phyloP scores from a whole-genome alignment of 148 eudicot species.

The Rhododendron griersonianum region DNA sequence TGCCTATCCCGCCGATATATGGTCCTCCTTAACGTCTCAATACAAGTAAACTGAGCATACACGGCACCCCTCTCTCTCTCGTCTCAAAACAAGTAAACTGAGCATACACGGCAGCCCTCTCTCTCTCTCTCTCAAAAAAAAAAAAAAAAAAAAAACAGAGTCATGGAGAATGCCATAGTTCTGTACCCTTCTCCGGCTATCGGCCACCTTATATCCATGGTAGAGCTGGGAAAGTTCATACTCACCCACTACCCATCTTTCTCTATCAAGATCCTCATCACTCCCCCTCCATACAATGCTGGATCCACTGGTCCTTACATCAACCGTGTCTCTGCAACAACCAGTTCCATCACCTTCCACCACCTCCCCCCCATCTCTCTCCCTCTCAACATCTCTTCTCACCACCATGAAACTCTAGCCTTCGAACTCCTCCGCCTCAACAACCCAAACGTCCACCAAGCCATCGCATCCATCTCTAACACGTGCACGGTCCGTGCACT shows the following conservation, averaged over 20 bases:
- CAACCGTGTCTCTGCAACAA: constrained; percentile 27
- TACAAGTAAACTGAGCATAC: neutral
- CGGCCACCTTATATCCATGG: constrained; percentile 61
- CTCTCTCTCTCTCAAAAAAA: neutral
- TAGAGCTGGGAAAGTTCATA: constrained; percentile 49
- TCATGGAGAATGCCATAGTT: constrained; percentile 19
- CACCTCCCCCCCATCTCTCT: constrained; percentile 34
- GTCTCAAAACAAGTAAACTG: neutral
- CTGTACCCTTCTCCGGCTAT: constrained; percentile 56
- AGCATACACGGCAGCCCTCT: neutral
- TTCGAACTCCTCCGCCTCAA: constrained; percentile 26
- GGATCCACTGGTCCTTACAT: constrained; percentile 33
- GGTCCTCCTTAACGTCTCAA: neutral
- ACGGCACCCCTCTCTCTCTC: neutral
- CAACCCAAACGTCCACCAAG: constrained; percentile 20
- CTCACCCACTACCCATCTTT: constrained; percentile 25
- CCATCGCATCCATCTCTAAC: constrained; percentile 21
- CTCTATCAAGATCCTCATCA: constrained; percentile 36
- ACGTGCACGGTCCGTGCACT: constrained; percentile 26
- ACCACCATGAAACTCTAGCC: constrained; percentile 10
- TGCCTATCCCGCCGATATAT: neutral
- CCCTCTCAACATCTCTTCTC: constrained; percentile 8
- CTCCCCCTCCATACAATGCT: constrained; percentile 25
- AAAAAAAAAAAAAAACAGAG: too few relatives aligned
- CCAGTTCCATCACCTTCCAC: constrained; percentile 45